Evolutionary conservation across 2,329 filamentous ascomycete genomes (phyloP).

Genomic region (Aspergillus unguis): DNA sequence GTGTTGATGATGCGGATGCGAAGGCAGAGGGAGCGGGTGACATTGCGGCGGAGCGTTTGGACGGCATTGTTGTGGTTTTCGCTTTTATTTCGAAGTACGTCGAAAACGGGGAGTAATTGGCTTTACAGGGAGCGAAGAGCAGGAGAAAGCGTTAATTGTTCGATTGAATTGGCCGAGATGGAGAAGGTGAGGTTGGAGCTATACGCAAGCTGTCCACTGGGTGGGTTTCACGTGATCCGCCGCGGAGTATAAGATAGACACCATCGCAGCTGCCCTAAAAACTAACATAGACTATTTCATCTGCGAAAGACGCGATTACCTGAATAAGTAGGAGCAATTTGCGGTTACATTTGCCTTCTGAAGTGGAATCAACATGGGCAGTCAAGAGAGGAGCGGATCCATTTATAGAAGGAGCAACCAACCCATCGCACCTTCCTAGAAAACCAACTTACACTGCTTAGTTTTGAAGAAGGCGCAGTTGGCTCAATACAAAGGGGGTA

Average conservation of each 20-base stretch:
- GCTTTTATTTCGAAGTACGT: not conserved
- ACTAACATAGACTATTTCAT: not conserved
- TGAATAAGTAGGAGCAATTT: too few relatives aligned
- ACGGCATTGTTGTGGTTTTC: constrained; percentile 3
- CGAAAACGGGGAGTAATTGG: not conserved
- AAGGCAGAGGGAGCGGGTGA: constrained; percentile 52
- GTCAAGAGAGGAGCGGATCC: too few relatives aligned
- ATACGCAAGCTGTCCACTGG: constrained; percentile 11
- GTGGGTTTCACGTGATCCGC: constrained; percentile 8
- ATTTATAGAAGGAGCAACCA: too few relatives aligned
- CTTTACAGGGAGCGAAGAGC: not conserved
- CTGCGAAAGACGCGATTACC: too few relatives aligned
- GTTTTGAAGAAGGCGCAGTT: too few relatives aligned
- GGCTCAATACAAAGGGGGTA: too few relatives aligned
- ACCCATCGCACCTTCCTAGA: too few relatives aligned
- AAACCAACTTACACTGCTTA: too few relatives aligned
- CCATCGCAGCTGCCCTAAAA: not conserved
- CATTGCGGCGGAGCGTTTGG: constrained; percentile 7
- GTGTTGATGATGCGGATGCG: constrained; percentile 46
- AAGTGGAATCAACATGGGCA: too few relatives aligned
- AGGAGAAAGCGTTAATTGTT: not conserved
- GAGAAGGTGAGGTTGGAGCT: not conserved
- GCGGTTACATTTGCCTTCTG: too few relatives aligned
- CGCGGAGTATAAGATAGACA: not conserved
- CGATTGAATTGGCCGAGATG: not conserved